These are phyloP conservation scores for Cucurbita ficifolia DNA, from an alignment of 306 rosid genomes.

Conservation along the genomic window DNA sequence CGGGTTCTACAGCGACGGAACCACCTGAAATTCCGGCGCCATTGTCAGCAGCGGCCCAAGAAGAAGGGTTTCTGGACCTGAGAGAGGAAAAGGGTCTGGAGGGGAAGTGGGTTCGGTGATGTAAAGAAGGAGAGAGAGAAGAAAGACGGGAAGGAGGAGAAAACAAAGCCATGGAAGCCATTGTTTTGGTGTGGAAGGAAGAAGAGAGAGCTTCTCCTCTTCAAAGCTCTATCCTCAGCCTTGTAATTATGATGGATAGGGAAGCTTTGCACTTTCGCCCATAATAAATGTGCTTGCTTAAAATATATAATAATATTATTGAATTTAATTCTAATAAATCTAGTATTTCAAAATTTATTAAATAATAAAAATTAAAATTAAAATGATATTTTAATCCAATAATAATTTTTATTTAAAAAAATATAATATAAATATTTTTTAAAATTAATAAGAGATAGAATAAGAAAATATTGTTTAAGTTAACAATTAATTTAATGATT, in stretches of 20 bases:
- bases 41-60: conserved; percentile 36
- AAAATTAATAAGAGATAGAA: no score
- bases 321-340: no score
- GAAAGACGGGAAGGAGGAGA: conserved; percentile 47
- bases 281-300: no score
- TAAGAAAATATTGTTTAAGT: no score
- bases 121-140: conserved; percentile 25
- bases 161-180: conserved; percentile 56
- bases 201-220: not conserved
- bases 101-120: conserved; percentile 18
- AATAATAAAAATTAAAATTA: no score
- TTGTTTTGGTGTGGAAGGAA: not conserved
- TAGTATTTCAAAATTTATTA: no score
- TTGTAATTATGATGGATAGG: not conserved
- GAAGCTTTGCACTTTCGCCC: not conserved
- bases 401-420: no score
- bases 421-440: no score
- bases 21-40: conserved; percentile 27
- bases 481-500: no score
- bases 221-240: conserved; percentile 11
- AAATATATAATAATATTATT: no score
- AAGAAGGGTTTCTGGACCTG: conserved; percentile 19
- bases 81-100: conserved; percentile 20
- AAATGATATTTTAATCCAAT: no score
- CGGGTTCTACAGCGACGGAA: conserved; percentile 22